Evolutionary conservation across 305 asterid species (phyloP).

Genomic region (Solanum hybrid): DNA sequence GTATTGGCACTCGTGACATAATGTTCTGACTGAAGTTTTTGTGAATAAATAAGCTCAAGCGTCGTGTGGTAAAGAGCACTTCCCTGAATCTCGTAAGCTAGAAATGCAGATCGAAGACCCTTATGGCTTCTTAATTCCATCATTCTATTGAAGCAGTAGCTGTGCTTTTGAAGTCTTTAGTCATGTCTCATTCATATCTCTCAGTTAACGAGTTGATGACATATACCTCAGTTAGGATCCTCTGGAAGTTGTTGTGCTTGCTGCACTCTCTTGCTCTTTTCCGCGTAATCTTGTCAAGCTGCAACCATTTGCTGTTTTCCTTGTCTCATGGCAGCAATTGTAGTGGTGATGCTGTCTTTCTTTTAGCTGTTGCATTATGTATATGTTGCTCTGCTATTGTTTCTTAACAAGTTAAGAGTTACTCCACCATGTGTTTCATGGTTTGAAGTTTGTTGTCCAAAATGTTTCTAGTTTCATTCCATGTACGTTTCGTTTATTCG

Average conservation of each 20-base stretch:
- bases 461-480: neutral
- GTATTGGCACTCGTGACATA: neutral
- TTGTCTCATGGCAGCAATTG: neutral
- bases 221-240: neutral
- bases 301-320: neutral
- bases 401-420: neutral
- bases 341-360: neutral
- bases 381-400: neutral
- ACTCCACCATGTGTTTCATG: neutral
- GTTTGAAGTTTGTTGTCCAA: neutral
- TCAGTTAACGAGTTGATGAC: conserved; percentile 14
- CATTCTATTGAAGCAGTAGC: neutral
- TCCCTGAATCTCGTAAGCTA: neutral
- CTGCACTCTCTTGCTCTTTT: neutral
- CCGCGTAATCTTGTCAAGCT: neutral
- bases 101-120: neutral
- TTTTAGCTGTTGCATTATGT: neutral
- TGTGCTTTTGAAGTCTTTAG: neutral
- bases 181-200: neutral
- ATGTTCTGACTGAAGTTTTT: neutral
- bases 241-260: neutral
- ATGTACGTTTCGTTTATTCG: neutral
- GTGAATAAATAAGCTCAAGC: conserved; percentile 1
- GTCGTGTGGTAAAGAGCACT: conserved; percentile 3
- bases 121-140: neutral